Evolutionary conservation across 1,139 yeast genomes (phyloP).

Genomic region (Williopsis jadinii): DNA sequence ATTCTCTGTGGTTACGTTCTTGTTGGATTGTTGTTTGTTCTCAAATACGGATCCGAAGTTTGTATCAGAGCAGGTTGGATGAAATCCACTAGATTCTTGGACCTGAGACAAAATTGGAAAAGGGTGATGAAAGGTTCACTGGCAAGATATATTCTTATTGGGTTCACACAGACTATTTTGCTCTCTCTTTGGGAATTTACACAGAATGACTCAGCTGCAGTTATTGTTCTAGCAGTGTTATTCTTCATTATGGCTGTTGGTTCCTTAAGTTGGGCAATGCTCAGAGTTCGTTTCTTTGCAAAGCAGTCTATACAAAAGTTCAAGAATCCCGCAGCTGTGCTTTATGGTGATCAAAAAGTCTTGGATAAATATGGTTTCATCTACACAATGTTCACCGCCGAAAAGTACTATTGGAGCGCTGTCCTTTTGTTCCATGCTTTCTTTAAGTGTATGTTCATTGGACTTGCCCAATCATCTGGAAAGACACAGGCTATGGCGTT

Average conservation of each 20-base stretch:
- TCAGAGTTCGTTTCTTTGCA: conserved; percentile 53
- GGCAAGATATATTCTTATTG: conserved; percentile 65
- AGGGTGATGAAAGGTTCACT: conserved; percentile 58
- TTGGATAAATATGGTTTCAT: conserved; percentile 69
- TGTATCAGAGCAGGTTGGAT: conserved; percentile 36
- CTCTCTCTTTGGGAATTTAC: conserved; percentile 74
- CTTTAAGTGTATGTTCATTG: conserved; percentile 56
- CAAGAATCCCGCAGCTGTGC: conserved; percentile 69
- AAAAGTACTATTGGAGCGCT: conserved; percentile 68
- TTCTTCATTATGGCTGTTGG: conserved; percentile 49
- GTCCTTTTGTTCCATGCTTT: conserved; percentile 49
- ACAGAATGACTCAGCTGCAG: conserved; percentile 65
- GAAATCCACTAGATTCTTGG: conserved; percentile 38
- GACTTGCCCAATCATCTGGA: conserved; percentile 63
- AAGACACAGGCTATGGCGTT: conserved; percentile 60
- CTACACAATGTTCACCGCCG: conserved; percentile 77
- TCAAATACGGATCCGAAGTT: conserved; percentile 45
- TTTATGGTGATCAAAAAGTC: conserved; percentile 62
- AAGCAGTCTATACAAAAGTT: conserved; percentile 42
- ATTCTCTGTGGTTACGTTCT: conserved; percentile 60
- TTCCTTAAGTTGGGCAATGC: conserved; percentile 53
- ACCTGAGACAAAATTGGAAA: conserved; percentile 48
- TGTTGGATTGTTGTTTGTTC: conserved; percentile 39
- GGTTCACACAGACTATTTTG: conserved; percentile 64
- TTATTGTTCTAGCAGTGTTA: conserved; percentile 60